Base-by-base conservation (phyloP, 768 basidiomycete species). In the Neoboletus brunneissimus region DNA sequence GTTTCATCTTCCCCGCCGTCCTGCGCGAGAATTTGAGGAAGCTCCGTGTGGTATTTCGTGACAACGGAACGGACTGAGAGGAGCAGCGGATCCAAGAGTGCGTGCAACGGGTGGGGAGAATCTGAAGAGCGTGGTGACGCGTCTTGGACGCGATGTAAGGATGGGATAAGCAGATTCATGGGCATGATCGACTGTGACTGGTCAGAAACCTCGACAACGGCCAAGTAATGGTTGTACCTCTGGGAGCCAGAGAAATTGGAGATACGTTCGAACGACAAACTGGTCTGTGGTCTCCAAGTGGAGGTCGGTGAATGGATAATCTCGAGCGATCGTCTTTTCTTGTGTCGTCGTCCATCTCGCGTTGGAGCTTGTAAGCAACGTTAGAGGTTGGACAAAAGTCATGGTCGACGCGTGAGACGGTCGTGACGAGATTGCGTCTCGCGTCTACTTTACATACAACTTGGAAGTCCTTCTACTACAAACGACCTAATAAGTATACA, bases 181-280 rank as follows among this genome's bases (percentile, higher is more conserved):
- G 88, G 82, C 85, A 89, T 86, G 46, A 89, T 81, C 3, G 87
- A 86, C 90, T 92, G 58, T 20, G 38, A 16, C 10, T 7, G 32
- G 59, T 67, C 34, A 67, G 56, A 56, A 38, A 57, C 55, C 29
- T 13, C 4, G 48, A 15, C 35, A 12, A 11, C 31, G 10, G 37
- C 7, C 32, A 23, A 3, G 11, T 11, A 47, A 46, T 9, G 48
- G n/a, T 6, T 71, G 50, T 60, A 89, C 89, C 73, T 89, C 81
- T 45, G 89, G 88, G 42, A 90, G 78, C 88, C 88, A 91, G 8
- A 91, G 77, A 61, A 86, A 88, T 62, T 89, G 87, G 44, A 88
- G 79, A 68, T 90, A 91, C 4, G 77, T 83, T n/a, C 85, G 76
- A 3, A 75, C 76, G 23, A 86, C 78, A 63, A 79, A 84, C 58